Percentiles rank a stretch among this genome's conserved stretches.
phyloP scores from a whole-genome alignment of 1,139 yeast species.

The Kodamaea suecica region DNA sequence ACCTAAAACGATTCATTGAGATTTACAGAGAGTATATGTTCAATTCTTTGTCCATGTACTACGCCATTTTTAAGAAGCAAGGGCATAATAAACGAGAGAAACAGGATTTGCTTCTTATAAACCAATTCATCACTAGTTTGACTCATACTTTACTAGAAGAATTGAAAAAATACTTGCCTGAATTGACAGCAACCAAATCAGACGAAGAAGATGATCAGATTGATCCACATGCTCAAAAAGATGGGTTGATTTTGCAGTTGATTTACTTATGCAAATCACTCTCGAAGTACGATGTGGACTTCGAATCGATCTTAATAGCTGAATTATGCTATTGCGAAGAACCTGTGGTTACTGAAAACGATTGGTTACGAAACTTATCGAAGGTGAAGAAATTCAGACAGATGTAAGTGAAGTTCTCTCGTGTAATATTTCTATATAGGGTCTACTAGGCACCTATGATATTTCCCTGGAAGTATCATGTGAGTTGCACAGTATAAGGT shows the following conservation, averaged over 20 bases:
- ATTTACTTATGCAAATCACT: conserved; percentile 76
- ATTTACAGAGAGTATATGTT: conserved; percentile 79
- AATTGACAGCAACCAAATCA: conserved; percentile 13
- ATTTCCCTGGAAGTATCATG: too few species aligned
- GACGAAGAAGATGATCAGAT: conserved; percentile 23
- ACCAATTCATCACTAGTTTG: conserved; percentile 35
- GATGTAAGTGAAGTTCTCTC: not conserved
- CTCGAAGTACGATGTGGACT: conserved; percentile 67
- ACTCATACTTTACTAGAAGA: conserved; percentile 27
- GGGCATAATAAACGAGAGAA: not conserved
- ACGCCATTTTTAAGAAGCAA: conserved; percentile 50
- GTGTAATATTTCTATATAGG: not conserved
- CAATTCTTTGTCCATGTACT: conserved; percentile 65
- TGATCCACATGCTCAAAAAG: conserved; percentile 45
- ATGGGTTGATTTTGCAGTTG: conserved; percentile 67
- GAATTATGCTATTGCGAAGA: conserved; percentile 26
- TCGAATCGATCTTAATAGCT: conserved; percentile 45
- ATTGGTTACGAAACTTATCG: conserved; percentile 35
- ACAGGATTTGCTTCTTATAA: conserved; percentile 29
- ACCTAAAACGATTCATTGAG: conserved; percentile 76
- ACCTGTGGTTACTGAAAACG: conserved; percentile 28
- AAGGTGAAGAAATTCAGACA: conserved; percentile 36
- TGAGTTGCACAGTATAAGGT: too few species aligned
- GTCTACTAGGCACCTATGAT: not conserved
- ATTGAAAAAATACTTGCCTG: conserved; percentile 29